A percentile compares a stretch with the other conserved stretches of the same genome.
phyloP scores from a whole-genome alignment of 495 filamentous ascomycete genomes.

The Tuber microsphaerosporum region DNA sequence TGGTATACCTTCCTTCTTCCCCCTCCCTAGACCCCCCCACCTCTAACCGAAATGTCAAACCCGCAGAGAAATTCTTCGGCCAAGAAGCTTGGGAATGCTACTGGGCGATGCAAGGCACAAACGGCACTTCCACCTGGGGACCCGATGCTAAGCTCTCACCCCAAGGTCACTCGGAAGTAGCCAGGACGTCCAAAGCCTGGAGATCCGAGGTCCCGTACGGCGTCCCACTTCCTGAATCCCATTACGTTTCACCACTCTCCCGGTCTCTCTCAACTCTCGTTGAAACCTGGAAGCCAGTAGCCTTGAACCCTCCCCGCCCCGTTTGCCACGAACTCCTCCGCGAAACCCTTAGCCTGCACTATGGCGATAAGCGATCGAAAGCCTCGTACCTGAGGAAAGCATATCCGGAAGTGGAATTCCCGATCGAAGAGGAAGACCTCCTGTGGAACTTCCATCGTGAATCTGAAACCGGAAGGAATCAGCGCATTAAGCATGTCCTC shows the following conservation, averaged over 20 bases:
- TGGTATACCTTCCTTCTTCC: slow-evolving; percentile 7
- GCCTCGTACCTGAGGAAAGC: slow-evolving; percentile 12
- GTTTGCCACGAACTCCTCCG: slow-evolving; percentile 34
- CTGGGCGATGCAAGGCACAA: slow-evolving; percentile 35
- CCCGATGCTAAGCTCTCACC: slow-evolving; percentile 31
- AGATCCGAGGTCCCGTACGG: slow-evolving; percentile 15
- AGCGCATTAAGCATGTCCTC: slow-evolving; percentile 25
- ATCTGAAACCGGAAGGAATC: slow-evolving; percentile 25
- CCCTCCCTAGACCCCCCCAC: background rate
- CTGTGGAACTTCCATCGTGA: slow-evolving; percentile 36
- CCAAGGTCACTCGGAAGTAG: slow-evolving; percentile 25
- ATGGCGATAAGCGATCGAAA: slow-evolving; percentile 22
- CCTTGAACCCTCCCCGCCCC: slow-evolving; percentile 20
- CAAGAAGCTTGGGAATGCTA: slow-evolving; percentile 36
- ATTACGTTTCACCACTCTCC: slow-evolving; percentile 35
- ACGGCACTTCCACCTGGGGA: slow-evolving; percentile 31
- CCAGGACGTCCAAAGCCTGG: slow-evolving; percentile 29
- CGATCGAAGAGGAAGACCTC: slow-evolving; percentile 22
- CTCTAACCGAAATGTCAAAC: background rate
- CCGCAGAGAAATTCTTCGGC: slow-evolving; percentile 26
- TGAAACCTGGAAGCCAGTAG: slow-evolving; percentile 25
- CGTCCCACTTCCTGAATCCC: slow-evolving; percentile 24
- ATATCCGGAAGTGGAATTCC: slow-evolving; percentile 28
- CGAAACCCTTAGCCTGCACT: slow-evolving; percentile 32
- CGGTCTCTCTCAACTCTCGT: slow-evolving; percentile 34